Percentiles rank a stretch among this genome's conserved stretches.
Evolutionary conservation across 2,329 filamentous ascomycete species (phyloP).

Genomic region (Leptographium flavum): DNA sequence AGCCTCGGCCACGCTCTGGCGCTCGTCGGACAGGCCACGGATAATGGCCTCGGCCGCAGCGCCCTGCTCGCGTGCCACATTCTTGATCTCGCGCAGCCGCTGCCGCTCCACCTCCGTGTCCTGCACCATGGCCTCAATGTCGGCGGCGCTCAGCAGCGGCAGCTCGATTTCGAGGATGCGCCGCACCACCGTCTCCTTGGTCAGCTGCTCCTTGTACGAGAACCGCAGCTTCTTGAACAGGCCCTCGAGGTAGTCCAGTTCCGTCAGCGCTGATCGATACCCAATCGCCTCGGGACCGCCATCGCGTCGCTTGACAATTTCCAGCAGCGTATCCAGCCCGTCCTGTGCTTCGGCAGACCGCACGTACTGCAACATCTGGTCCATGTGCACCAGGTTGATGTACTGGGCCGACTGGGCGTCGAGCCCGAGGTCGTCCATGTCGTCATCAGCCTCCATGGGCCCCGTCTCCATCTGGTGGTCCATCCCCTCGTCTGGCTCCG

Average conservation of each 20-base stretch:
- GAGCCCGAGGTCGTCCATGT: not conserved
- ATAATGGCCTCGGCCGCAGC: constrained; percentile 54
- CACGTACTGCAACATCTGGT: constrained; percentile 8
- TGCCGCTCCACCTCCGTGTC: constrained; percentile 54
- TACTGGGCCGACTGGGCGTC: constrained; percentile 1
- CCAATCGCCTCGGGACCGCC: not conserved
- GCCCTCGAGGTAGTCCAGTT: constrained; percentile 83
- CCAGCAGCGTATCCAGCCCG: constrained; percentile 7
- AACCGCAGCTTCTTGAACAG: constrained; percentile 93
- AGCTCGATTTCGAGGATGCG: constrained; percentile 85
- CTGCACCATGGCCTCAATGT: constrained; percentile 65
- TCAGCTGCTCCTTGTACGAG: constrained; percentile 95
- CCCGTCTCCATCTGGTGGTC: not conserved
- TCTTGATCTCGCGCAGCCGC: constrained; percentile 65
- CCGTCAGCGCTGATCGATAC: constrained; percentile 20
- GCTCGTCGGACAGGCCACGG: constrained; percentile 33
- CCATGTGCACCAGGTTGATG: constrained; percentile 9
- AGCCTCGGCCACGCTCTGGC: constrained; percentile 34
- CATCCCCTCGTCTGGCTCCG: not conserved
- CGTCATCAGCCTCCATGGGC: not conserved
- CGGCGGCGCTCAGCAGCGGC: constrained; percentile 64
- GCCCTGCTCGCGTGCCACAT: constrained; percentile 61
- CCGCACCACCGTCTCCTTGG: constrained; percentile 93
- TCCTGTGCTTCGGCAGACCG: constrained; percentile 6
- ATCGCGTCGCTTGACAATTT: constrained; percentile 6